Percentiles rank a stretch among this genome's conserved stretches.
Conservation (phyloP, 352 stramenopile species). For the Phytopythium montanum region DNA sequence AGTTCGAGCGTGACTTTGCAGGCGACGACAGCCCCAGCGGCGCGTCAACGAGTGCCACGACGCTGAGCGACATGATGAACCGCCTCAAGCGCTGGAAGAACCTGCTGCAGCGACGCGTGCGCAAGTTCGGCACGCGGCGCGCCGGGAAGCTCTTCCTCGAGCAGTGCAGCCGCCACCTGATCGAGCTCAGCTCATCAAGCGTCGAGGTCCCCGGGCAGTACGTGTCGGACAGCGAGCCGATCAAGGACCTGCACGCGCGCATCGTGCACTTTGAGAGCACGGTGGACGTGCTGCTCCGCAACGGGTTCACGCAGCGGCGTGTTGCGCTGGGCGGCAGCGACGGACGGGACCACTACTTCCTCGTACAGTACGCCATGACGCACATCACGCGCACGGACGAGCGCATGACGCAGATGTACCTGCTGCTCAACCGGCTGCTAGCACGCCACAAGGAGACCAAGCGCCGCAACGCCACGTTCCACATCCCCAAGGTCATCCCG, state of each 20-base stretch:
- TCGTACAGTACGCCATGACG: slow-evolving; percentile 92
- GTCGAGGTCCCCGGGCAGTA: slow-evolving; percentile 93
- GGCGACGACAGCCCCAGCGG: slow-evolving; percentile 15
- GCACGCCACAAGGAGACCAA: slow-evolving; percentile 86
- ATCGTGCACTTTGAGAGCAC: slow-evolving; percentile 89
- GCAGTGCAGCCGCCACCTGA: slow-evolving; percentile 85
- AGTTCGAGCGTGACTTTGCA: slow-evolving; percentile 87
- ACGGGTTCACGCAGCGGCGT: slow-evolving; percentile 90
- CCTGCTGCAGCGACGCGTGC: slow-evolving; percentile 80
- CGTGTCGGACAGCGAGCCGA: slow-evolving; percentile 87
- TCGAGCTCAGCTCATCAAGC: slow-evolving; percentile 82
- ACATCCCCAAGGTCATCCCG: slow-evolving; percentile 90
- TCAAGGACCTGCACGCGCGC: slow-evolving; percentile 90
- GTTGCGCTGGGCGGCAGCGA: slow-evolving; percentile 89
- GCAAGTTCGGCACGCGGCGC: slow-evolving; percentile 65
- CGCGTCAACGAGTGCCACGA: slow-evolving; percentile 24
- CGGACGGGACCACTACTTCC: slow-evolving; percentile 86
- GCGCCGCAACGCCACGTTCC: slow-evolving; percentile 86
- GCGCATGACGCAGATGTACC: slow-evolving; percentile 93
- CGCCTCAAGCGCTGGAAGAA: slow-evolving; percentile 91
- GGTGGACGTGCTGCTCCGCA: slow-evolving; percentile 79
- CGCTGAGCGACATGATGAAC: slow-evolving; percentile 85
- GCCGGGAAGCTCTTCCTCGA: slow-evolving; percentile 79
- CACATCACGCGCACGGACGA: slow-evolving; percentile 93
- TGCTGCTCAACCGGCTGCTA: slow-evolving; percentile 86